Conservation (phyloP, 805 yeast genomes). For the Starmerella kuoi region DNA sequence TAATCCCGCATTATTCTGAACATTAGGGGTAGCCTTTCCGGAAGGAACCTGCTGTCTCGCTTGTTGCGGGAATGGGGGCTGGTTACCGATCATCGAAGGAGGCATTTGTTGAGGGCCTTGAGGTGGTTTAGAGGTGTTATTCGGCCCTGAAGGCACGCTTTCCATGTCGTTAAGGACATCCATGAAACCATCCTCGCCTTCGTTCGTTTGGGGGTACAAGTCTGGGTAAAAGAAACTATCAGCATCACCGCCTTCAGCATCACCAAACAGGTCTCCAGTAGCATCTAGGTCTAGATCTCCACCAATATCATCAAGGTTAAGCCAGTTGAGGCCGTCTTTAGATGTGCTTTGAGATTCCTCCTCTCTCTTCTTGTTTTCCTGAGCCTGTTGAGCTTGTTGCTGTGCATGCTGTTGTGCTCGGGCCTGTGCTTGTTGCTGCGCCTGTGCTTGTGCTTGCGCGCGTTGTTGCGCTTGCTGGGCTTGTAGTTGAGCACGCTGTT, state of each 20-base stretch:
- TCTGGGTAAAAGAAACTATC: constrained; percentile 9
- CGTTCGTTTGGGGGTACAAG: constrained; percentile 1
- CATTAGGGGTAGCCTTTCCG: too few relatives aligned
- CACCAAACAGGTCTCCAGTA: constrained; percentile 7
- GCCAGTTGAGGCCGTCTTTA: constrained; percentile 18
- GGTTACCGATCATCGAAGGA: too few relatives aligned
- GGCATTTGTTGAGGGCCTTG: too few relatives aligned
- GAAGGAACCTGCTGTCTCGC: too few relatives aligned
- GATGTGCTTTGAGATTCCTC: neutral
- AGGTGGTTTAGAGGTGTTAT: too few relatives aligned
- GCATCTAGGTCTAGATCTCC: constrained; percentile 9
- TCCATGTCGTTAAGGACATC: constrained; percentile 9
- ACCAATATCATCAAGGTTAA: constrained; percentile 19
- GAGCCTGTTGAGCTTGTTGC: constrained; percentile 2
- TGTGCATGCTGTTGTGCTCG: constrained; percentile 4
- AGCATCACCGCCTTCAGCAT: constrained; percentile 1
- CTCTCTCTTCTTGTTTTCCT: constrained; percentile 4
- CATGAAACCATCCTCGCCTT: constrained; percentile 9
- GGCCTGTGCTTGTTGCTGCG: constrained; percentile 3
- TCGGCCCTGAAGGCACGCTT: too few relatives aligned
- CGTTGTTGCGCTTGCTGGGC: constrained; percentile 2
- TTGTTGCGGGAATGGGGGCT: too few relatives aligned
- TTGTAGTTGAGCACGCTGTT: constrained; percentile 1
- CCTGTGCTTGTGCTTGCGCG: neutral
- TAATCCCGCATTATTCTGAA: too few relatives aligned